Percentiles rank a stretch among this genome's conserved stretches.
Conservation (phyloP, 305 asterid species). For the Solanum hybrid region DNA sequence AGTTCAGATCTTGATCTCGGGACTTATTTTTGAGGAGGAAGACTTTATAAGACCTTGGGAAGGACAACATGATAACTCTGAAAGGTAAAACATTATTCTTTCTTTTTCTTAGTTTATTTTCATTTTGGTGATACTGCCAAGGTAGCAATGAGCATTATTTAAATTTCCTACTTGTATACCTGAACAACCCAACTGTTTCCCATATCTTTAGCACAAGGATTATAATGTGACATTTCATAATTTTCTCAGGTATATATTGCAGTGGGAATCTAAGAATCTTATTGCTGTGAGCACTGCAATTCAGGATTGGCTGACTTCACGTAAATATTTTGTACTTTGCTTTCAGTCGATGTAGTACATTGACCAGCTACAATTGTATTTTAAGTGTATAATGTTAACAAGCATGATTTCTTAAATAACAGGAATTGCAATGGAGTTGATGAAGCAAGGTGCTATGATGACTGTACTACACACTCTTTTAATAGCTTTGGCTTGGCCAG, state of each 20-base stretch:
- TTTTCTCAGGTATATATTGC: slow-evolving; percentile 67
- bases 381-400: background rate
- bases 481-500: slow-evolving; percentile 88
- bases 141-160: background rate
- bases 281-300: slow-evolving; percentile 89
- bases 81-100: slow-evolving; percentile 42
- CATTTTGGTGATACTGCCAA: background rate
- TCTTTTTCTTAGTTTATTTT: background rate
- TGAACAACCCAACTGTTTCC: background rate
- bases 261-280: slow-evolving; percentile 92
- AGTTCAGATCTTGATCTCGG: slow-evolving; percentile 81
- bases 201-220: background rate
- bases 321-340: slow-evolving; percentile 34
- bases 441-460: slow-evolving; percentile 94
- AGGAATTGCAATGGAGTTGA: slow-evolving; percentile 71
- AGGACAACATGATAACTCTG: slow-evolving; percentile 56
- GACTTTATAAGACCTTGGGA: slow-evolving; percentile 90
- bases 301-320: slow-evolving; percentile 96
- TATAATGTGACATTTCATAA: background rate
- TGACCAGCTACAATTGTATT: background rate
- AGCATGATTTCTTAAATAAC: slow-evolving; percentile 6
- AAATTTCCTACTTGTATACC: background rate
- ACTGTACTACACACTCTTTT: slow-evolving; percentile 71
- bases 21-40: slow-evolving; percentile 77
- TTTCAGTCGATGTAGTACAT: slow-evolving; percentile 3